phyloP scores from a whole-genome alignment of 108 stramenopile genomes.

The Cyclotella sp. region DNA sequence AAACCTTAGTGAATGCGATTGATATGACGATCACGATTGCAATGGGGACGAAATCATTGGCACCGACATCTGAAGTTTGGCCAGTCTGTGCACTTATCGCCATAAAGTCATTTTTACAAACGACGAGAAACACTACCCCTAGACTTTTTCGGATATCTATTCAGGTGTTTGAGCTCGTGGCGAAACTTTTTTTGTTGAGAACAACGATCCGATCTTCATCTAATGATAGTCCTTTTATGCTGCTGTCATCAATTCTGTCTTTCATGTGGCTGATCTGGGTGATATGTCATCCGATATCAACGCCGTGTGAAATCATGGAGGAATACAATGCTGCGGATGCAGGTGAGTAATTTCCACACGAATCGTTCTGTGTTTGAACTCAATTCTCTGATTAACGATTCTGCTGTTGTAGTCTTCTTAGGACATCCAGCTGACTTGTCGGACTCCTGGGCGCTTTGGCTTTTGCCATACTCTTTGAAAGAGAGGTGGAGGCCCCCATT shows the following conservation, averaged over 20 bases:
- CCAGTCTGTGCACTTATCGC: slow-evolving; percentile 21
- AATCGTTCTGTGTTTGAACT: not conserved
- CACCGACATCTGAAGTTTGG: slow-evolving; percentile 17
- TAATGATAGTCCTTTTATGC: not conserved
- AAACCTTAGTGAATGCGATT: slow-evolving; percentile 20
- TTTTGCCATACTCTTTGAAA: slow-evolving; percentile 53
- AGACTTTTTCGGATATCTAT: slow-evolving; percentile 20
- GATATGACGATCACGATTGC: slow-evolving; percentile 47
- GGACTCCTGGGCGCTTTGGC: slow-evolving; percentile 64
- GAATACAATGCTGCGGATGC: slow-evolving; percentile 31
- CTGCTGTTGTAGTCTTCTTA: slow-evolving; percentile 20
- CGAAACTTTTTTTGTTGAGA: slow-evolving; percentile 29
- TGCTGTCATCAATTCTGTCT: slow-evolving; percentile 28
- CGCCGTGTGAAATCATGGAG: slow-evolving; percentile 32
- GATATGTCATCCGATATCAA: slow-evolving; percentile 27
- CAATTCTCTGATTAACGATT: not conserved
- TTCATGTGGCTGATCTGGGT: slow-evolving; percentile 44
- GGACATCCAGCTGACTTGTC: slow-evolving; percentile 58
- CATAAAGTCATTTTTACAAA: slow-evolving; percentile 33
- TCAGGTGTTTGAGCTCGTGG: slow-evolving; percentile 18
- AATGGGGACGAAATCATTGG: slow-evolving; percentile 15
- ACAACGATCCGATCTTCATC: slow-evolving; percentile 9
- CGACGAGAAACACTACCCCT: slow-evolving; percentile 18
- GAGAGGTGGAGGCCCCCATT: slow-evolving; percentile 55
- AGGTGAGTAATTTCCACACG: not conserved